Base-by-base conservation (phyloP, 495 filamentous ascomycete species). In the Hamigera avellanea region DNA sequence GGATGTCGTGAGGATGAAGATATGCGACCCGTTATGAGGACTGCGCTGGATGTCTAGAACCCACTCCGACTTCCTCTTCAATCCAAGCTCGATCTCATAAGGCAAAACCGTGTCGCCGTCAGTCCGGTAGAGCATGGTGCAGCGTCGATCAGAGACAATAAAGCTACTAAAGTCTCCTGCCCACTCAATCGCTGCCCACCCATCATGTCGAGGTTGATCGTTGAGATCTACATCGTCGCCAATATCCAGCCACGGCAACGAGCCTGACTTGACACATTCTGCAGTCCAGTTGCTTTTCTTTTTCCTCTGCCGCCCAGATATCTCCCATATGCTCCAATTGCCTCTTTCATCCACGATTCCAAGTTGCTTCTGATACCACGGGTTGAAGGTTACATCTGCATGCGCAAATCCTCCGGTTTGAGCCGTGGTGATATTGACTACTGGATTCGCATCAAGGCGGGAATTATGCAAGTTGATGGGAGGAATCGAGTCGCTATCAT, bases 301-400 rank as follows among this genome's bases (percentile, higher is more conserved):
- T 26, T 48, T 36, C 19, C 40, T 53, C 28, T 64, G 56, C 1
- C 53, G 44, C 14, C 67, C 64, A 25, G 61, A 58, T 25, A 93
- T 56, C 39, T 86, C 72, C 78, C 80, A 93, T 3, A 93, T 52
- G 45, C 61, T 77, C 88, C 88, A 95, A 21, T 64, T 61, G 0
- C 86, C 87, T 30, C 55, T 48, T 27, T 73, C 68, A 49, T 93
- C 86, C 15, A 93, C 65, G 15, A 91, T 68, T 8, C 66, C 83
- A 33, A 94, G 57, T 51, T 83, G 80, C 9, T 67, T 66, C 41
- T 70, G 60, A 45, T 76, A 71, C 63, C 73, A 78, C n/a, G 83
- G 81, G 44, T 83, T 87, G 50, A 93, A 93, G 8, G 78, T 56
- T 6, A 87, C 70, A 56, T 91, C 82, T 0, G 75, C 73, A 52